phyloP scores from a whole-genome alignment of 352 stramenopile species.

The Phytophthora chlamydospora region DNA sequence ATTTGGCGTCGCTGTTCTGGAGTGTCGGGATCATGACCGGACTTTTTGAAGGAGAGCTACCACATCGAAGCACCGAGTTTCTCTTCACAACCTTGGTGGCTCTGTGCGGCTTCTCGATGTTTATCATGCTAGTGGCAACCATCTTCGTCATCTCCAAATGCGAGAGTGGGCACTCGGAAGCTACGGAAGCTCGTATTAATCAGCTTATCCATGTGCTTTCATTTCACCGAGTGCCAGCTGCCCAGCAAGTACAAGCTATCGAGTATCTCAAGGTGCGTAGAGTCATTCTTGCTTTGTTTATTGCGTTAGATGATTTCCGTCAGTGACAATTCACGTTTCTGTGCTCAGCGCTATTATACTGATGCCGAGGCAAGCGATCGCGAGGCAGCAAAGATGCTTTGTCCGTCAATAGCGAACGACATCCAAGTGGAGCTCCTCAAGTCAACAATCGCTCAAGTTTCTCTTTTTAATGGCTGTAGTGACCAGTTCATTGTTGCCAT shows the following conservation, averaged over 20 bases:
- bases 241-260: slow-evolving; percentile 54
- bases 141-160: slow-evolving; percentile 80
- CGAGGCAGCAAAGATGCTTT: slow-evolving; percentile 68
- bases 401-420: slow-evolving; percentile 68
- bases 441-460: slow-evolving; percentile 45
- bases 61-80: slow-evolving; percentile 47
- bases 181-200: slow-evolving; percentile 59
- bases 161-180: slow-evolving; percentile 57
- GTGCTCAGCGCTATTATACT: slow-evolving; percentile 54
- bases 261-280: slow-evolving; percentile 67
- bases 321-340: too few species aligned
- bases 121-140: slow-evolving; percentile 62
- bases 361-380: slow-evolving; percentile 66
- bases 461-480: slow-evolving; percentile 58
- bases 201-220: slow-evolving; percentile 66
- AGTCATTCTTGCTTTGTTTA: too few species aligned
- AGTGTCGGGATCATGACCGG: slow-evolving; percentile 60
- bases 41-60: slow-evolving; percentile 69
- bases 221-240: slow-evolving; percentile 61
- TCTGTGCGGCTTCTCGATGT: slow-evolving; percentile 62
- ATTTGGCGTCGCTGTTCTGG: slow-evolving; percentile 62
- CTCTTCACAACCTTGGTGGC: slow-evolving; percentile 62
- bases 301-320: too few species aligned
- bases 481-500: slow-evolving; percentile 58
- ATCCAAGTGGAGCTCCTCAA: slow-evolving; percentile 73